A percentile compares a stretch with the other conserved stretches of the same genome.
These are phyloP conservation scores for Colletotrichum kahawae DNA, from an alignment of 2,329 filamentous ascomycete genomes.

Conservation along the genomic window DNA sequence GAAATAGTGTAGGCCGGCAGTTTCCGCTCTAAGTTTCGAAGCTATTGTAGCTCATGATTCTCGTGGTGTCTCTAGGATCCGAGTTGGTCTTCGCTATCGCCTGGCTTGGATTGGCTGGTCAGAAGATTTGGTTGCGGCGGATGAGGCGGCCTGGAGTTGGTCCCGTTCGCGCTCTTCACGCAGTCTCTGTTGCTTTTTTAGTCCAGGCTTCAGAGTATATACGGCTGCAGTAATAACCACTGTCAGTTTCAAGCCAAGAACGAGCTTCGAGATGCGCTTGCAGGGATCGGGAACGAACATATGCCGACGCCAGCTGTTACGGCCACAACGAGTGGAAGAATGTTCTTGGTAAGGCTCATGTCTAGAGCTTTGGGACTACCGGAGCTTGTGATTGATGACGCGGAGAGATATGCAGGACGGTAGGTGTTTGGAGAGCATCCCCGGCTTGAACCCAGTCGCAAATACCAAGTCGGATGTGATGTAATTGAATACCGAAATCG, in stretches of 20 bases:
- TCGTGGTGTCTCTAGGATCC: not conserved
- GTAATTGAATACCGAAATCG: not conserved
- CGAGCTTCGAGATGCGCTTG: not conserved
- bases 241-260: not conserved
- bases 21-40: not conserved
- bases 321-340: slow-evolving; percentile 3
- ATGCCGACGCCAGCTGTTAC: slow-evolving; percentile 11
- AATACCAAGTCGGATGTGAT: not conserved
- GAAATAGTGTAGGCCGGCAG: not conserved
- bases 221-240: not conserved
- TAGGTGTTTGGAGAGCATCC: not conserved
- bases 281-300: not conserved
- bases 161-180: not conserved
- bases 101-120: not conserved
- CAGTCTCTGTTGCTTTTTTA: slow-evolving; percentile 11
- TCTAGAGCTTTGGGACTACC: not conserved
- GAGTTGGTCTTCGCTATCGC: not conserved
- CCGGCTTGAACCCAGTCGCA: not conserved
- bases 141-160: not conserved
- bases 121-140: not conserved
- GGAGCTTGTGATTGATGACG: not conserved
- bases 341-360: slow-evolving; percentile 10
- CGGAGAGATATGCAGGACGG: not conserved
- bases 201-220: slow-evolving; percentile 8
- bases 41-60: not conserved